Evolutionary conservation across 1,139 yeast genomes (phyloP), one percentile per base, ranked within the genome.

Genomic region (Kodamaea sp.): DNA sequence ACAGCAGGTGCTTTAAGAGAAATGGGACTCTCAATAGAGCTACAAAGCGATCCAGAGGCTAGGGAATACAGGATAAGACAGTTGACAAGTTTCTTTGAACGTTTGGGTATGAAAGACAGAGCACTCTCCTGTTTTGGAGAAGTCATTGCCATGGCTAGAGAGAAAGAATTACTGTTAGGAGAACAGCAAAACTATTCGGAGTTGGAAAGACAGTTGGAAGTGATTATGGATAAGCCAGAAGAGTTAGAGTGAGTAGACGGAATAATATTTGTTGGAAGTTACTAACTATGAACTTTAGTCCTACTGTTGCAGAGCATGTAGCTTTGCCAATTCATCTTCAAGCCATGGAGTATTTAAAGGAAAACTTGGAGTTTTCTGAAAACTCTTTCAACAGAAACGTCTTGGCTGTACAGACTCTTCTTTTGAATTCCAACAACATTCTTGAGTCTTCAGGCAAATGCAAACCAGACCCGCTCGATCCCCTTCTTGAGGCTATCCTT

Each of bases 21-120:
- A 34, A 35, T 59, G 12, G 51, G 64, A 1, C 25, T 62, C 10
- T 50, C 59, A 1, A 53, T 61, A 7, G 69, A 63, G 36, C 33
- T 47, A 19, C 59, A 59, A 28, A 28, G 39, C 10, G 43, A 44
- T 29, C 34, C 39, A 0, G 29, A 27, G 5, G 50, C 47, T 15
- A 41, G 53, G 28, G 47, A 47, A 14, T 32, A 48, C 28, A 43
- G 51, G 15, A 42, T 60, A 6, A 18, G 30, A 11, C 44, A 48
- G 24, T 37, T 59, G 24, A 36, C 46, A 11, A 28, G 38, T 8
- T 41, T 50, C 14, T 55, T 61, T 28, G 41, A 46, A 8, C 31
- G 38, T 8, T 32, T 57, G 25, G 55, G 52, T 1, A 32, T 38
- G 38, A 45, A 14, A 3, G 34, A 42, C 3, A 37, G 37, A 8